Conservation (phyloP, 176 grass and related monocot genomes). For the Avena insularis region DNA sequence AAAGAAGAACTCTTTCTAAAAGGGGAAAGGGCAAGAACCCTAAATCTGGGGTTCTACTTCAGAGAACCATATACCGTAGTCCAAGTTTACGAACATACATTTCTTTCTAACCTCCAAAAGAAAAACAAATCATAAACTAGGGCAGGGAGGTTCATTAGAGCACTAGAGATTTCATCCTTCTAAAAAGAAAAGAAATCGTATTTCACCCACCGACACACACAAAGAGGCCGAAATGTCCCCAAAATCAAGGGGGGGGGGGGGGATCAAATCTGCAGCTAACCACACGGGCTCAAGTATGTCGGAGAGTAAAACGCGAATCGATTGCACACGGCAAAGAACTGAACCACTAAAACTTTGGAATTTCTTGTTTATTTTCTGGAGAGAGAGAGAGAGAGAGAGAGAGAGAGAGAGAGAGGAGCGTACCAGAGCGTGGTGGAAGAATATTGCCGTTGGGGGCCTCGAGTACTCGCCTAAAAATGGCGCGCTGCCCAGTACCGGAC, state of each 20-base stretch:
- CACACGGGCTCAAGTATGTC: background rate
- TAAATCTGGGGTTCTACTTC: background rate
- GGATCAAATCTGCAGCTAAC: background rate
- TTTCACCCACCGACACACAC: background rate
- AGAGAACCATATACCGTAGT: background rate
- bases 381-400: background rate
- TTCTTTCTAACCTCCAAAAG: background rate
- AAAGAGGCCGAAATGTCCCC: background rate
- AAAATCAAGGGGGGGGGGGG: background rate
- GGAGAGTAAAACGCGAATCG: background rate
- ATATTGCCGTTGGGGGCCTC: background rate
- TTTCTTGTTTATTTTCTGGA: background rate
- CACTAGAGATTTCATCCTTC: background rate
- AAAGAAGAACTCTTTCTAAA: background rate
- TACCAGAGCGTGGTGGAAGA: background rate
- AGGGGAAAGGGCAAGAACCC: background rate
- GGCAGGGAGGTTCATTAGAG: background rate
- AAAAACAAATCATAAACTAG: background rate
- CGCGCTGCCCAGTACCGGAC: background rate
- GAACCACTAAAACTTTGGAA: background rate
- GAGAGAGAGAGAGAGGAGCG: too few relatives aligned
- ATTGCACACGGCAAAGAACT: background rate
- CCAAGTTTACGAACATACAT: background rate
- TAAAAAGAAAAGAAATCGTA: background rate
- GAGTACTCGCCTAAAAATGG: background rate